Percentiles rank a stretch among this genome's conserved stretches.
These are phyloP conservation scores for Lindgomyces ingoldianus DNA, from an alignment of 495 filamentous ascomycete species.

Conservation along the genomic window DNA sequence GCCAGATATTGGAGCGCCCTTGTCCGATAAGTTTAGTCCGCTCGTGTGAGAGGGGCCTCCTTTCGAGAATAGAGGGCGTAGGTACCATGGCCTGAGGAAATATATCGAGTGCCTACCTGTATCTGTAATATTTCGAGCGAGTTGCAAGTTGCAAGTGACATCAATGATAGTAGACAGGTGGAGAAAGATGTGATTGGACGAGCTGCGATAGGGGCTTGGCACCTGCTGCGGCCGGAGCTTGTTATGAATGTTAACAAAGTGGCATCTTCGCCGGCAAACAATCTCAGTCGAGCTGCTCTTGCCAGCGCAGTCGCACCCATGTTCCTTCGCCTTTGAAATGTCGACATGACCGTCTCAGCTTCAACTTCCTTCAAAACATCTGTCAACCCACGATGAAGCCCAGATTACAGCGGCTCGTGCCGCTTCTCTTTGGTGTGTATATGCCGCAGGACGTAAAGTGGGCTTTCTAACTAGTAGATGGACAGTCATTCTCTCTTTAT, in stretches of 20 bases:
- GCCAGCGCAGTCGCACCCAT: constrained; percentile 8
- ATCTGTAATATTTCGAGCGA: too few relatives aligned
- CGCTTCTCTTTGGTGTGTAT: constrained; percentile 35
- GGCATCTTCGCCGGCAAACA: constrained; percentile 27
- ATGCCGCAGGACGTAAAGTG: not conserved
- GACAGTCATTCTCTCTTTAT: constrained; percentile 27
- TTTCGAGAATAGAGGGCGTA: too few relatives aligned
- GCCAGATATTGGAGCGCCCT: constrained; percentile 1
- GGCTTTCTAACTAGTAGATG: not conserved
- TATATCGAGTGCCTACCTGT: too few relatives aligned
- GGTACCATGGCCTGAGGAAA: too few relatives aligned
- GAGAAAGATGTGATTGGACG: constrained; percentile 15
- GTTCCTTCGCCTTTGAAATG: constrained; percentile 1
- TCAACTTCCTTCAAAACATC: constrained; percentile 3
- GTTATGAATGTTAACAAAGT: constrained; percentile 17
- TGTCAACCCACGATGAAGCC: constrained; percentile 25
- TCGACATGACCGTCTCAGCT: constrained; percentile 23
- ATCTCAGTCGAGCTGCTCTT: not conserved
- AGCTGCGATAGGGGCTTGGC: constrained; percentile 6
- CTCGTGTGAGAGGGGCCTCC: not conserved
- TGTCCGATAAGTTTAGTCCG: constrained; percentile 9
- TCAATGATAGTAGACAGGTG: constrained; percentile 4
- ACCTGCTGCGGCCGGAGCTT: constrained; percentile 10
- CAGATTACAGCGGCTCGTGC: constrained; percentile 34
- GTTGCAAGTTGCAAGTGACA: not conserved